Evolutionary conservation across 768 basidiomycete genomes (phyloP).

Genomic region (Cyclocybe cylindracea): DNA sequence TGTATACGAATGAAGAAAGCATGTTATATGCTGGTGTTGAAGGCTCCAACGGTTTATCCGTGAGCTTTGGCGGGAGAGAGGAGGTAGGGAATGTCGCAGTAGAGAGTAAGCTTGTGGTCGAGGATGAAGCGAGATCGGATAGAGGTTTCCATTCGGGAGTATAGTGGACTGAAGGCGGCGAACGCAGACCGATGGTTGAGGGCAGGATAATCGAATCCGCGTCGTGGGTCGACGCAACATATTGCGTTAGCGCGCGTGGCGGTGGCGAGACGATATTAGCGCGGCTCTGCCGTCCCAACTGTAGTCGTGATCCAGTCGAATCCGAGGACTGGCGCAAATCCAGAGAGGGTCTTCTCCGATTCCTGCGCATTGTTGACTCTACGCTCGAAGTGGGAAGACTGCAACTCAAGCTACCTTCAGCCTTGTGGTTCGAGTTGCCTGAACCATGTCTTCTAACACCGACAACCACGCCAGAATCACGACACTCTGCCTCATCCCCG

Average conservation of each 20-base stretch:
- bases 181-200: constrained; percentile 68
- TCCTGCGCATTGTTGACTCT: constrained; percentile 18
- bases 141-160: constrained; percentile 21
- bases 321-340: constrained; percentile 30
- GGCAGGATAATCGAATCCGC: constrained; percentile 56
- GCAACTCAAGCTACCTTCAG: constrained; percentile 20
- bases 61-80: constrained; percentile 31
- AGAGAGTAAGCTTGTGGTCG: constrained; percentile 29
- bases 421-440: constrained; percentile 5
- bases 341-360: constrained; percentile 50
- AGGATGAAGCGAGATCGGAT: constrained; percentile 21
- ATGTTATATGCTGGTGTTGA: constrained; percentile 62
- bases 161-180: constrained; percentile 29
- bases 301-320: constrained; percentile 39
- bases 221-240: constrained; percentile 60
- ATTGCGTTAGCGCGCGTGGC: constrained; percentile 77
- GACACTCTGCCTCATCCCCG: constrained; percentile 15
- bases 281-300: constrained; percentile 52
- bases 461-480: too few relatives aligned
- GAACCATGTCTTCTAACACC: constrained; percentile 5
- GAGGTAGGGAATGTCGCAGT: constrained; percentile 22
- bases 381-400: constrained; percentile 23
- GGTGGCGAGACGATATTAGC: constrained; percentile 63
- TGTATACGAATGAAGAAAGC: constrained; percentile 56
- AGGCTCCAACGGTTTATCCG: constrained; percentile 39